Evolutionary conservation across 2,329 filamentous ascomycete species (phyloP).

Genomic region (Ascochyta lentis): DNA sequence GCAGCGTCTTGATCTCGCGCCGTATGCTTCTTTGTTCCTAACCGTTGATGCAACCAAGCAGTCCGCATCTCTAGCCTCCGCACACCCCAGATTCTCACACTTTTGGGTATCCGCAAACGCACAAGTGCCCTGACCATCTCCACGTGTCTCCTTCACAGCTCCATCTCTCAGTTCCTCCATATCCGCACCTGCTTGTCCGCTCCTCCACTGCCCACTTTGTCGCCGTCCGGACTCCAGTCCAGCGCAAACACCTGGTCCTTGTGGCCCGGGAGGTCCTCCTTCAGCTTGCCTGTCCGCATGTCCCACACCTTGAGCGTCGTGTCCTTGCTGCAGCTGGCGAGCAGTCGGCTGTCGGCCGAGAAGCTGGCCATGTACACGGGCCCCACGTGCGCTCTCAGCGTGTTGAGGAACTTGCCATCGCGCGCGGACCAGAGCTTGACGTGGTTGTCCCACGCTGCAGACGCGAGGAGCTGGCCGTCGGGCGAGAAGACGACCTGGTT

Average conservation of each 20-base stretch:
- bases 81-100: slow-evolving; percentile 17
- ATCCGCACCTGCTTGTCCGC: slow-evolving; percentile 81
- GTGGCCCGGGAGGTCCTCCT: slow-evolving; percentile 84
- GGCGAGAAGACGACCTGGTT: slow-evolving; percentile 96
- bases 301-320: slow-evolving; percentile 96
- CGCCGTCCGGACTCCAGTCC: slow-evolving; percentile 92
- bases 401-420: slow-evolving; percentile 80
- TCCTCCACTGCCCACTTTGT: slow-evolving; percentile 87
- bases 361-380: slow-evolving; percentile 93
- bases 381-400: slow-evolving; percentile 85
- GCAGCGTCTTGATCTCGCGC: background rate
- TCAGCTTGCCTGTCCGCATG: slow-evolving; percentile 81
- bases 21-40: slow-evolving; percentile 5
- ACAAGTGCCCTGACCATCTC: slow-evolving; percentile 12
- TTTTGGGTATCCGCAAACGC: slow-evolving; percentile 25
- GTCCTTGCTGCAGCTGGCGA: slow-evolving; percentile 89
- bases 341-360: slow-evolving; percentile 85
- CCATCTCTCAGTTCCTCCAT: slow-evolving; percentile 64
- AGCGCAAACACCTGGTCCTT: slow-evolving; percentile 93
- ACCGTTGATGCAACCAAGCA: slow-evolving; percentile 18
- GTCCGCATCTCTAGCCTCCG: slow-evolving; percentile 18
- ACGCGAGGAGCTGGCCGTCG: slow-evolving; percentile 86
- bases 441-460: slow-evolving; percentile 90
- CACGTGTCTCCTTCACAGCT: slow-evolving; percentile 50
- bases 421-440: slow-evolving; percentile 89